Evolutionary conservation across 2,329 filamentous ascomycete genomes (phyloP).

Genomic region (Alternaria sp.): DNA sequence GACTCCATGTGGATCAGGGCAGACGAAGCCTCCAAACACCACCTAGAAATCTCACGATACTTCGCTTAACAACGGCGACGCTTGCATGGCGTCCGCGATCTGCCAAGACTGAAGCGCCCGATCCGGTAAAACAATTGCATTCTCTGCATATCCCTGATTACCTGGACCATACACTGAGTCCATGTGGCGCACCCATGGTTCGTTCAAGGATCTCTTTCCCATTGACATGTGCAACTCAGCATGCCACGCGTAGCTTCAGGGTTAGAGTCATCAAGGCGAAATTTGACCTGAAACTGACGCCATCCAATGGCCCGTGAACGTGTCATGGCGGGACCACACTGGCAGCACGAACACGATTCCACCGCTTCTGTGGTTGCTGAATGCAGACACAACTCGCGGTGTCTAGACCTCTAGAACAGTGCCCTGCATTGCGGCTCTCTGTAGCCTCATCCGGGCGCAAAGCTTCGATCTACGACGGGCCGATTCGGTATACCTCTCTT

Average conservation of each 20-base stretch:
- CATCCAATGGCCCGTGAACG: conserved; percentile 15
- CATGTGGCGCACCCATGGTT: conserved; percentile 5
- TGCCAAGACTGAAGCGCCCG: conserved; percentile 7
- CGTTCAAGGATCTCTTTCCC: conserved; percentile 5
- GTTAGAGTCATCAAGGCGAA: conserved; percentile 20
- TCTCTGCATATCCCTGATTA: conserved; percentile 20
- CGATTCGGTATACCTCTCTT: conserved; percentile 4
- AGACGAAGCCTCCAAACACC: conserved; percentile 12
- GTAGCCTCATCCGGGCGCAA: conserved; percentile 5
- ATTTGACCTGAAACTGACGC: conserved; percentile 22
- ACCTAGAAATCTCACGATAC: conserved; percentile 30
- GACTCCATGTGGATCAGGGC: neutral
- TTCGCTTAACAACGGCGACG: conserved; percentile 29
- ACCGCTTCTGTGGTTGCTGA: conserved; percentile 13
- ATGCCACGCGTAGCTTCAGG: conserved; percentile 20
- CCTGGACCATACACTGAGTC: neutral
- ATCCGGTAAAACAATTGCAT: conserved; percentile 29
- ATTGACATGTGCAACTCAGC: conserved; percentile 8
- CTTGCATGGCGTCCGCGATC: conserved; percentile 13
- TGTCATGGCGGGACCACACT: conserved; percentile 23
- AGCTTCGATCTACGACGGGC: conserved; percentile 2
- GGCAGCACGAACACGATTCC: conserved; percentile 13
- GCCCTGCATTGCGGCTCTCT: conserved; percentile 19
- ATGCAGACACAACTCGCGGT: neutral
- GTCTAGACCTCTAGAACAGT: conserved; percentile 1